These are phyloP conservation scores for Leonotis leonurus DNA, from an alignment of 257 asterid species.

Conservation along the genomic window DNA sequence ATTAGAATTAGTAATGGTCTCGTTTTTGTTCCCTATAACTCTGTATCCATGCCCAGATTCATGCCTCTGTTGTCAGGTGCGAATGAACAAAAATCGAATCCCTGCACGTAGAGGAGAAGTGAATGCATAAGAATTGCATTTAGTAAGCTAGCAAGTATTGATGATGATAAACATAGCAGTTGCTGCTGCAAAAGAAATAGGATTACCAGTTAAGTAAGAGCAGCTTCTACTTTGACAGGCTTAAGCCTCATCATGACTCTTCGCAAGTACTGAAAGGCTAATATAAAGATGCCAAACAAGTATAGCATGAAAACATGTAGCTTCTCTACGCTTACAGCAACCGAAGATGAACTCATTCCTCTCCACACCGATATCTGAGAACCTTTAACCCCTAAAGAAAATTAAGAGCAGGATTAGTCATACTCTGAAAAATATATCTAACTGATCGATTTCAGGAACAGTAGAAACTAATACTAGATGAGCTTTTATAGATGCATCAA, in stretches of 20 bases:
- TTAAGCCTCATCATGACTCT: slow-evolving; percentile 50
- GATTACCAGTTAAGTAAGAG: slow-evolving; percentile 53
- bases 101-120: slow-evolving; percentile 25
- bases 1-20: not conserved
- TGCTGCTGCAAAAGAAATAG: not conserved
- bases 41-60: not conserved
- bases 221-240: slow-evolving; percentile 59
- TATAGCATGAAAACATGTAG: slow-evolving; percentile 38
- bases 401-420: not conserved
- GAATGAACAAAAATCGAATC: not conserved
- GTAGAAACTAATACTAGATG: not conserved
- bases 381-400: slow-evolving; percentile 39
- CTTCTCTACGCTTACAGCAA: slow-evolving; percentile 38
- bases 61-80: not conserved
- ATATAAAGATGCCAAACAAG: slow-evolving; percentile 48
- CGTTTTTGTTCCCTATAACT: not conserved
- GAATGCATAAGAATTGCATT: not conserved
- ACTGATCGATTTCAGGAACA: not conserved
- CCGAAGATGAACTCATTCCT: slow-evolving; percentile 38
- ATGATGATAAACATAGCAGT: not conserved
- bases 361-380: slow-evolving; percentile 32
- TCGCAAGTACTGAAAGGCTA: slow-evolving; percentile 44
- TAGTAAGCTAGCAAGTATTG: not conserved
- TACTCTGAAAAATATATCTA: not conserved
- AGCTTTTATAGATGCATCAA: not conserved